Base-by-base conservation (phyloP, 2,329 filamentous ascomycete species). In the Cordyceps farinosa region DNA sequence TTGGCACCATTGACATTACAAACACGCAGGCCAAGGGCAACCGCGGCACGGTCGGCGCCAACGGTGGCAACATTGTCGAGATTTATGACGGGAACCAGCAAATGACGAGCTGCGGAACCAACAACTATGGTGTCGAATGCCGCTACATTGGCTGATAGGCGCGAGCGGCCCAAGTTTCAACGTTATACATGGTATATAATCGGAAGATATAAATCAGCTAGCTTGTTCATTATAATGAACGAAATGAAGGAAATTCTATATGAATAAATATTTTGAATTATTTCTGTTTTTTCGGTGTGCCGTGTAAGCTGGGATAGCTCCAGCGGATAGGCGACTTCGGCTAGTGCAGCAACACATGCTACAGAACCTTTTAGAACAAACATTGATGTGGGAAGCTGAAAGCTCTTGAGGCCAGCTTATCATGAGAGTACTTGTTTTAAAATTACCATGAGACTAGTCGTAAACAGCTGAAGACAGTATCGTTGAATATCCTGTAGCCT, bases 1-100 rank as follows among this genome's bases (percentile, higher is more conserved):
- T 65, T 47, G 64, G 64, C 56, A 54, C 56, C 15, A 42, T 58
- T 40, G 61, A 63, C 50, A 65, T 65, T 42, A 40, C 15, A 9
- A 45, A 53, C 40, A 63, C 60, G 8, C 40, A 34, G 30, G 64
- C 64, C 10, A 45, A 47, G 34, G 50, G 61, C 11, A 52, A 44
- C 42, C 76, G 75, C 48, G 77, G 76, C 51, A 57, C 54, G 3
- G 54, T 57, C 30, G 54, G 54, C 27, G 54, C 54, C 3, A 30
- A 47, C 17, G 54, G 54, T 13, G 54, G 54, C 15, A 17, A 32
- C 13, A 57, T 57, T 57, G 54, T 57, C n/a, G 54, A 57, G 42
- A 57, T 57, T 47, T 48, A 57, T 17, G 27, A 45, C 42, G 42
- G 42, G 3, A 32, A 36, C 42, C 30, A 36, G 30, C 54, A 47